Evolutionary conservation across 2,329 filamentous ascomycete genomes (phyloP), one percentile per base, ranked within the genome.

Genomic region (Fonsecaea erecta): DNA sequence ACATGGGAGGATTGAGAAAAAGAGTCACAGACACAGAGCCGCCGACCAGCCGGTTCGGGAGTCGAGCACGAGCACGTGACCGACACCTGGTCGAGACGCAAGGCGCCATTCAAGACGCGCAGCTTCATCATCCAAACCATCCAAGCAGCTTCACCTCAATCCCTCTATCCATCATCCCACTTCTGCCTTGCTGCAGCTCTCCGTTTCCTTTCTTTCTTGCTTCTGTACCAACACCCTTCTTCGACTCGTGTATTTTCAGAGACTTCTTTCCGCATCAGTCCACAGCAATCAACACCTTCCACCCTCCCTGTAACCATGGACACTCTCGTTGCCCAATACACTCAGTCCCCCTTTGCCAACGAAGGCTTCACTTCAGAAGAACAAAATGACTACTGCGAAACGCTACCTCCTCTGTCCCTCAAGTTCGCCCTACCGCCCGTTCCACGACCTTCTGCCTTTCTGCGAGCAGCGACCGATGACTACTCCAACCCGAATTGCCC

Each of bases 391-490:
- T 84, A 91, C 76, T 82, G 83, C 75, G 88, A 92, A 75, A 84
- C 86, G 73, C 83, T 87, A 71, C 90, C 92, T 75, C 88, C 88
- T 73, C 85, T 97, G 73, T 94, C 92, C 60, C 87, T 97, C 77
- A 96, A 93, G 81, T 99, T 99, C 81, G 91, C 92, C 74, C 90
- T 99, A 80, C 95, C 95, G 63, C 94, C 95, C 60, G 87, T 98
- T 79, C 57, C 67, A 57, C 77, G 97, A 91, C 91, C 92, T 73
- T 91, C 93, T 70, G 88, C 92, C 75, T 99, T 95, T 90, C 92
- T 99, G 75, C 93, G 95, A 77, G 92, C 95, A 73, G 92, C 92
- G 80, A 98, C 95, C 73, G 95, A 99, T 83, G 95, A 99, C 86
- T 89, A 93, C 80, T 89, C 93, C 74, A 99, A 99, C 84, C 93